Conservation (phyloP, 2,329 filamentous ascomycete species). For the Curvularia lunata region DNA sequence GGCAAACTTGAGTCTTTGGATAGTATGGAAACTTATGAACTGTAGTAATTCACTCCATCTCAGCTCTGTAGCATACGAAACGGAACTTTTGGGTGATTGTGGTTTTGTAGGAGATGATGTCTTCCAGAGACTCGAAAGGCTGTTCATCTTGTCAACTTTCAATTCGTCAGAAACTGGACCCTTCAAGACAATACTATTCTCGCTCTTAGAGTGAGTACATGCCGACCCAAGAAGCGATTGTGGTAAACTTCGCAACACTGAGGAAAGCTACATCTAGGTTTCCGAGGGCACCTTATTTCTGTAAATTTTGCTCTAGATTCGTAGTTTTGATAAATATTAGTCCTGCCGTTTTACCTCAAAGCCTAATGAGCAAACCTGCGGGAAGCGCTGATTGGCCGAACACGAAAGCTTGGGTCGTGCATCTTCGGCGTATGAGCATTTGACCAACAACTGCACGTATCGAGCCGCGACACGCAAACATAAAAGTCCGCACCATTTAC, state of each 20-base stretch:
- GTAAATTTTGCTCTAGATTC: neutral
- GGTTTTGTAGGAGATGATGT: neutral
- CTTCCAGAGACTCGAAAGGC: neutral
- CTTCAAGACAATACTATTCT: neutral
- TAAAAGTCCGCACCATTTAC: neutral
- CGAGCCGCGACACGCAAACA: conserved; percentile 2
- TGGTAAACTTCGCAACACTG: neutral
- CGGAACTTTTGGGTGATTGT: neutral
- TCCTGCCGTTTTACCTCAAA: neutral
- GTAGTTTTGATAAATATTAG: neutral
- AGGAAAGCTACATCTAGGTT: neutral
- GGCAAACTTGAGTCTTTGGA: neutral
- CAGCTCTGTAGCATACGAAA: neutral
- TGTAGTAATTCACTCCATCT: neutral
- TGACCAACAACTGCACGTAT: neutral
- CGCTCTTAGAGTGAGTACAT: neutral
- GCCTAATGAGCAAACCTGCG: too few relatives aligned
- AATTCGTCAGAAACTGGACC: neutral
- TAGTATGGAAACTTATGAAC: neutral
- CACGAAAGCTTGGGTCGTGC: conserved; percentile 1
- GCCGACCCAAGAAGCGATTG: neutral
- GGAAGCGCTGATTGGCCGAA: conserved; percentile 9
- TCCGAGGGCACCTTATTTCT: neutral
- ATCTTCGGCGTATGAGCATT: conserved; percentile 9
- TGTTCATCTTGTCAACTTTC: neutral